Conservation (phyloP, 345 rosid genomes). For the Rhodamnia argentea region DNA sequence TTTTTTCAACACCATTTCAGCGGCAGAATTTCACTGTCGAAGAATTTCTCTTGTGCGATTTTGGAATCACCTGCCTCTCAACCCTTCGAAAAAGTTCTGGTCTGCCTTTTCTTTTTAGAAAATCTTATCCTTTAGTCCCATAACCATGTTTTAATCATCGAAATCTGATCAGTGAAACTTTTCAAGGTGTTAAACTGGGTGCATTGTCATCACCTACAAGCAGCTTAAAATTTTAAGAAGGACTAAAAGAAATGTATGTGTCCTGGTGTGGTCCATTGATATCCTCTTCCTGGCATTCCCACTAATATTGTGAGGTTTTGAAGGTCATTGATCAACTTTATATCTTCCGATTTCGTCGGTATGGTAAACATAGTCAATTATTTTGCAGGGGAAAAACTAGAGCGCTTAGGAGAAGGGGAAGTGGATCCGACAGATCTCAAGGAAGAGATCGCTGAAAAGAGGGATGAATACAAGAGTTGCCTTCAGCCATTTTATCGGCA, state of each 20-base stretch:
- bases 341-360: neutral
- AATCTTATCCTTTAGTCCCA: neutral
- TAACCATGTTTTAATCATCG: neutral
- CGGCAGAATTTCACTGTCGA: neutral
- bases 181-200: neutral
- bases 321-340: neutral
- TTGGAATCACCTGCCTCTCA: neutral
- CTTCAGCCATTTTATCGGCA: conserved; percentile 28
- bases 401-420: conserved; percentile 24
- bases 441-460: conserved; percentile 35
- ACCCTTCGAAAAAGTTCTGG: neutral
- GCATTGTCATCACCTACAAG: neutral
- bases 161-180: neutral
- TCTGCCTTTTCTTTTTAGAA: neutral
- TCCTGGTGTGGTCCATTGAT: neutral
- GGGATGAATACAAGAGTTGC: conserved; percentile 19
- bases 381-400: conserved; percentile 30
- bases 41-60: neutral
- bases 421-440: conserved; percentile 22
- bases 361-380: neutral
- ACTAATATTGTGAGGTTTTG: neutral
- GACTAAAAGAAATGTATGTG: neutral
- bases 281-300: neutral
- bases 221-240: neutral
- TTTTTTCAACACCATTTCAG: neutral